Evolutionary conservation across 441 rosid species (phyloP), one percentile per base, ranked within the genome.

Genomic region (Populus hybrid): DNA sequence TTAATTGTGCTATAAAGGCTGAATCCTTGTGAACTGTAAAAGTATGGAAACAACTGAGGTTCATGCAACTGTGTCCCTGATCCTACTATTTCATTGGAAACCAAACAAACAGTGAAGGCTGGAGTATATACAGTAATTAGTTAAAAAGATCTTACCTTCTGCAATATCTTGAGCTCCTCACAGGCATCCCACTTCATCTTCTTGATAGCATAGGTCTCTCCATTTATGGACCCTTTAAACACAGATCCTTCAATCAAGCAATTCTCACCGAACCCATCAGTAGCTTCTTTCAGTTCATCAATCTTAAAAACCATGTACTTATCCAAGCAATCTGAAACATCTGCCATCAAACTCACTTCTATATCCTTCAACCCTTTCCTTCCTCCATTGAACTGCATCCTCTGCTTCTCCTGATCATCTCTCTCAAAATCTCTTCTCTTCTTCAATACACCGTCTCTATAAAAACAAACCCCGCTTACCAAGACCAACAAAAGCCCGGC

Each of bases 91-190:
- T 16, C 16, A 16, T 59, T n/a, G 68, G 11, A 75, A 68, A 30
- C 35, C 35, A 50, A 76, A 46, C 9, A 71, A 57, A 74, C 9
- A 19, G 53, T 14, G 76, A 79, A 77, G 65, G 23, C 57, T 53
- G 14, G 18, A 72, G 16, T 7, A 21, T 7, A 6, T 9, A 14
- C 42, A 7, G 42, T 38, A 38, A 38, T 38, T 38, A 11, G 38
- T 36, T 70, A 16, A 68, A 34, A n/a, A 38, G 28, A 3, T 35
- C 21, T 68, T 88, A 91, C 93, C 91, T 89, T 89, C 70, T 89
- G 91, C 78, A 89, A 81, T 80, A 91, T 91, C 86, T 85, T 91
- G 81, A 91, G 88, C 89, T 91, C 95, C 78, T 91, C 93, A 38
- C 18, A 70, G 66, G 95, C 91, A 75, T 91, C 85, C 95, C 92